phyloP scores from a whole-genome alignment of 2,329 filamentous ascomycete genomes.

The Colletotrichum sp. region DNA sequence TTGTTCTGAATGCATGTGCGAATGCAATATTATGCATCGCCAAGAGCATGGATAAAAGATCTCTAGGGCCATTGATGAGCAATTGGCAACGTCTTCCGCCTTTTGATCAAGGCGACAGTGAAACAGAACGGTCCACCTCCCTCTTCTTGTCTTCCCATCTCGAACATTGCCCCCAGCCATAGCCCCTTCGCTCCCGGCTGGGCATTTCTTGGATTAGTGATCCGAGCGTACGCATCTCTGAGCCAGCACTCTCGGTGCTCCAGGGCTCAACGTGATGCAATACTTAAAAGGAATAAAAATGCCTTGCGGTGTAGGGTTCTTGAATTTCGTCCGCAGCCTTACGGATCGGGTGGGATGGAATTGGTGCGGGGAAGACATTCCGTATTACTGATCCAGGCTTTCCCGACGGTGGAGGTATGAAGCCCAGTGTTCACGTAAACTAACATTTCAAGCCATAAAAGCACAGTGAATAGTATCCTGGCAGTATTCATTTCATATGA shows the following conservation, averaged over 20 bases:
- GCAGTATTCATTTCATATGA: background rate
- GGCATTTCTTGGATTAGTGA: background rate
- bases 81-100: background rate
- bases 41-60: background rate
- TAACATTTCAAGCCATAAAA: background rate
- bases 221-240: background rate
- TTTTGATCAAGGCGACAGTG: background rate
- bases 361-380: background rate
- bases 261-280: background rate
- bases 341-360: background rate
- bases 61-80: background rate
- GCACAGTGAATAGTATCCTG: background rate
- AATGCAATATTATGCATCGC: background rate
- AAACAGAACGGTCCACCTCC: background rate
- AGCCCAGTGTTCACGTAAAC: background rate
- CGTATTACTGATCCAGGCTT: background rate
- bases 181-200: background rate
- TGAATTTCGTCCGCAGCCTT: background rate
- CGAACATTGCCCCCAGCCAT: background rate
- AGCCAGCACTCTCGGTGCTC: background rate
- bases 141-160: background rate
- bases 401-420: background rate
- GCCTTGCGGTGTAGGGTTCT: background rate
- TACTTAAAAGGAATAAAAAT: background rate
- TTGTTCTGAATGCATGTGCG: background rate